phyloP scores from a whole-genome alignment of 1,284 basidiomycete species.

The Ustilago cynodontis region DNA sequence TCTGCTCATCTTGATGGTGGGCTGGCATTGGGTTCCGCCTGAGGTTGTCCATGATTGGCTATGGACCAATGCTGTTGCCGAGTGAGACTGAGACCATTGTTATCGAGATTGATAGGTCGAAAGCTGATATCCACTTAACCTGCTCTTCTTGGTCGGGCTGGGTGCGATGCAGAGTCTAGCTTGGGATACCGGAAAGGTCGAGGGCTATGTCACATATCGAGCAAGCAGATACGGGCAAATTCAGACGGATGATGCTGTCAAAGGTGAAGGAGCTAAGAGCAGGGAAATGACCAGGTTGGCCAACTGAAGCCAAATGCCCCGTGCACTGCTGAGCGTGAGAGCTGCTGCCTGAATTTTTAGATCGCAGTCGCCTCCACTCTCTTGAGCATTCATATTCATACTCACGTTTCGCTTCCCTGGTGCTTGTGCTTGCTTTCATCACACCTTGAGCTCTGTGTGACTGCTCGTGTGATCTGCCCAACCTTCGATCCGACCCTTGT shows the following conservation, averaged over 20 bases:
- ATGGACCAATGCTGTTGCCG: constrained; percentile 1
- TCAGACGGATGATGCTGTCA: neutral
- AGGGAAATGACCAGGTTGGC: neutral
- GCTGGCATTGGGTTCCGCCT: neutral
- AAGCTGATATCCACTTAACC: neutral
- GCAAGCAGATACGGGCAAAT: too few relatives aligned
- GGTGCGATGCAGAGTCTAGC: too few relatives aligned
- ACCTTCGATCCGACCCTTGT: neutral
- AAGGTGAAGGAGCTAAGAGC: neutral
- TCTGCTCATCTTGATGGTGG: neutral
- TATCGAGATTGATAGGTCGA: neutral
- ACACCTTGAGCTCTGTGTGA: neutral
- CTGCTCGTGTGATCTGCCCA: neutral
- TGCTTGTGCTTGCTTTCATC: neutral
- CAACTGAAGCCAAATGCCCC: neutral
- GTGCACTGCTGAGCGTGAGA: neutral
- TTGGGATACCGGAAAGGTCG: neutral
- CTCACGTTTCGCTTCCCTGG: neutral
- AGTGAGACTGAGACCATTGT: neutral
- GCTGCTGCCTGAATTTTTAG: neutral
- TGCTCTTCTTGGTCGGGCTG: too few relatives aligned
- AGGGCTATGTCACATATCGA: too few relatives aligned
- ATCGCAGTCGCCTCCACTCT: neutral
- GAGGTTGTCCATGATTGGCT: constrained; percentile 9
- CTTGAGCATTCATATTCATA: too few relatives aligned